Base-by-base conservation (phyloP, 192 early-diverging fungal genomes). In the Paraglomus brasilianum region DNA sequence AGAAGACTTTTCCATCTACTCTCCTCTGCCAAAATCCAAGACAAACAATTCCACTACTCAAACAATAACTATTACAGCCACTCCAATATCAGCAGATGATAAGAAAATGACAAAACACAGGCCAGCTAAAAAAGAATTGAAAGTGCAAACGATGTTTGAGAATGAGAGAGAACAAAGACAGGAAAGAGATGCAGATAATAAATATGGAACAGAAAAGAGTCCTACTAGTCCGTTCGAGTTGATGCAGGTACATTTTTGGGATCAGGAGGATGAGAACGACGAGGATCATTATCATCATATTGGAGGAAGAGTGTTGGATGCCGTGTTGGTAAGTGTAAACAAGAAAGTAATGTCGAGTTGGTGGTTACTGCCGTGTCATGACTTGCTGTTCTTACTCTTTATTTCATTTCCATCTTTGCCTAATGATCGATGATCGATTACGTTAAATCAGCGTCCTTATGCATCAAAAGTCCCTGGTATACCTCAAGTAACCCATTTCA, bases 1-100 rank as follows among this genome's bases (percentile, higher is more conserved):
- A 5, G 90, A 92, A 65, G 91, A 93, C 67, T 93, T 93, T 72
- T 90, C 88, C 2, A 90, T 93, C 36, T 87, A 78, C 80, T 87
- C 78, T 30, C 82, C 67, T 19, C 71, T 69, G 55, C 72, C 74
- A 8, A 66, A 61, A 8, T 2, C 51, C 52, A 48, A 72, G 42
- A 53, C 15, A 11, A 19, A 10, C 19, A 60, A 11, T 14, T 14
- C 5, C 15, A 21, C 61, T 21, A 11, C 42, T 64, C 11, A n/a
- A 30, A 30, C 30, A 30, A 30, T 30, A 64, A 44, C 30, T 19
- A 45, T 30, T 13, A 46, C 62, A 19, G 22, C 9, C 10, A 64
- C 42, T 46, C 15, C 42, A 46, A 46, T 17, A 30, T 21, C 53
- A 17, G 13, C 0, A 42, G 19, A 17, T 14, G 19, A 61, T 17